These are phyloP conservation scores for Ramicandelaber brevisporus DNA, from an alignment of 192 early-diverging fungal genomes.

Conservation along the genomic window DNA sequence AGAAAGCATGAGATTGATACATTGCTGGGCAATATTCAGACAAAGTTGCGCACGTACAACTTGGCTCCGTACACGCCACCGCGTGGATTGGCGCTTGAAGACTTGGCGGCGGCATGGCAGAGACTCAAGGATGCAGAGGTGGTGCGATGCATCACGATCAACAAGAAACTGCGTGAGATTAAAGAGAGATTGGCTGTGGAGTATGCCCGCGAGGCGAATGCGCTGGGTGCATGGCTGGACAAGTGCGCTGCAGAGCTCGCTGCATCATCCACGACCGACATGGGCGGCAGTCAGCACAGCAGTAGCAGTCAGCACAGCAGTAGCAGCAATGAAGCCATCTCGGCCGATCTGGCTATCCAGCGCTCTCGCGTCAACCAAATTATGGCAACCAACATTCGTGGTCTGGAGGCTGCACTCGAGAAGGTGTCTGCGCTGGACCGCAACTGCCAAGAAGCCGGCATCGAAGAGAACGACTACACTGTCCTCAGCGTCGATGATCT, in stretches of 20 bases:
- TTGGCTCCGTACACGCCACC: slow-evolving; percentile 64
- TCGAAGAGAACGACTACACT: slow-evolving; percentile 83
- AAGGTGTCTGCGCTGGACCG: slow-evolving; percentile 31
- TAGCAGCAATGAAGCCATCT: too few relatives aligned
- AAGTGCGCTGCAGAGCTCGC: slow-evolving; percentile 34
- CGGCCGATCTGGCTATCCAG: neutral
- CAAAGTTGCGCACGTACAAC: slow-evolving; percentile 89
- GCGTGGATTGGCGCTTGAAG: slow-evolving; percentile 26
- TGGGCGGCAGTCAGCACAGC: too few relatives aligned
- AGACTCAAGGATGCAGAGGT: slow-evolving; percentile 46
- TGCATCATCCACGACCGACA: too few relatives aligned
- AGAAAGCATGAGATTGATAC: slow-evolving; percentile 81
- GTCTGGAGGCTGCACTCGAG: slow-evolving; percentile 20
- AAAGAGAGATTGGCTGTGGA: slow-evolving; percentile 48
- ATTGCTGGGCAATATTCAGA: slow-evolving; percentile 84
- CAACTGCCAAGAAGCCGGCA: slow-evolving; percentile 57
- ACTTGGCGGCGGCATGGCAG: slow-evolving; percentile 60
- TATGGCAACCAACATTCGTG: too few relatives aligned
- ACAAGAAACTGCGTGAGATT: slow-evolving; percentile 52
- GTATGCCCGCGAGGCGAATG: slow-evolving; percentile 66
- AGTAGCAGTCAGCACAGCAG: too few relatives aligned
- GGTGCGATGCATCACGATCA: slow-evolving; percentile 52
- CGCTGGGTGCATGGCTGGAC: slow-evolving; percentile 44
- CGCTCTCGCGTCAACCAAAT: too few relatives aligned
- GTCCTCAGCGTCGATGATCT: slow-evolving; percentile 80